Evolutionary conservation across 2,329 filamentous ascomycete genomes (phyloP), one percentile per base, ranked within the genome.

Genomic region (Capronia epimyces): DNA sequence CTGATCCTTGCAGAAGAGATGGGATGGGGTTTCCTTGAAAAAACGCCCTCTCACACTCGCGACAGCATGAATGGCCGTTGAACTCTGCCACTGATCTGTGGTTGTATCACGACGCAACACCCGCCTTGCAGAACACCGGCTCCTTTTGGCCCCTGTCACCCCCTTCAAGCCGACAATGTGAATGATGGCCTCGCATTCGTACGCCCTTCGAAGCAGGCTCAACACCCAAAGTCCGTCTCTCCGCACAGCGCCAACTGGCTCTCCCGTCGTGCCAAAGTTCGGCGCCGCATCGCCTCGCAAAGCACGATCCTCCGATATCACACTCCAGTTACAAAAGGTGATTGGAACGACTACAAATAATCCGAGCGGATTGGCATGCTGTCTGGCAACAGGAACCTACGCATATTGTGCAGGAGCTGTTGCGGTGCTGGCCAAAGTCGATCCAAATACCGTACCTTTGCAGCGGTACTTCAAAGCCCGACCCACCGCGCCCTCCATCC

Each of bases 401-500:
- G 89, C 89, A 49, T 93, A 95, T 67, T 90, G 89, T 57, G 91
- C 93, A 7, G 93, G 93, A 49, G 93, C 89, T 8, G 89, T 91
- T 37, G 91, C 89, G n/a, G 88, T 98, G 0, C 81, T 97, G 15
- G 88, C 90, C 6, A 83, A 87, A 60, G 76, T 96, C 46, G 81
- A 88, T 57, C 80, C 82, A 45, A 76, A 86, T 25, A 64, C 77
- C 55, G 68, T 73, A 52, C 69, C 84, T 63, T 79, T 78, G 1
- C 91, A 97, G 67, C 84, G 89, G 53, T 97, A 97, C 73, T 97
- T 88, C 72, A 82, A 89, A 64, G 93, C 91, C 34, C 81, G 87
- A 25, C 89, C 90, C 9, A 76, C 76, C 8, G 75, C 76, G 9
- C 82, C 83, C 18, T 86, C 88, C 4, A 68, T 86, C 34, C 86